These are phyloP conservation scores for Nakazawaea siamensis DNA, from an alignment of 805 yeast genomes.

Conservation along the genomic window DNA sequence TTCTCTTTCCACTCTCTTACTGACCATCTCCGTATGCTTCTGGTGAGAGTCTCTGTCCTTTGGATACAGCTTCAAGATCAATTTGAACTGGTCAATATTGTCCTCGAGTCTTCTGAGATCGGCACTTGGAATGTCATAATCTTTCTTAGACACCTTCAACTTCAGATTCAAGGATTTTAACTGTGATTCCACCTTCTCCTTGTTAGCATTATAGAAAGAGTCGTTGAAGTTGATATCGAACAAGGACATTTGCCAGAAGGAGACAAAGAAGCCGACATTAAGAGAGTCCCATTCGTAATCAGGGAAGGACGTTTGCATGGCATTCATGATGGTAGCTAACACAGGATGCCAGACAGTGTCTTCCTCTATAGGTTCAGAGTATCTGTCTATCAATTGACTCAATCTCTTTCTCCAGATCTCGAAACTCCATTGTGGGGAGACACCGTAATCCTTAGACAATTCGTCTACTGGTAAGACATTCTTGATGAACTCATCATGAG, in stretches of 20 bases:
- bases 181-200: conserved; percentile 27
- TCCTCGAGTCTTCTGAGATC: conserved; percentile 19
- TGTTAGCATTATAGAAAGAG: conserved; percentile 40
- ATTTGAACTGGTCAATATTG: conserved; percentile 19
- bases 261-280: conserved; percentile 36
- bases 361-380: conserved; percentile 13
- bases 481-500: conserved; percentile 22
- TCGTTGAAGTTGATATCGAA: conserved; percentile 59
- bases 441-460: conserved; percentile 32
- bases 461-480: conserved; percentile 32
- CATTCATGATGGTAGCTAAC: conserved; percentile 9
- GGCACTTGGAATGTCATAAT: conserved; percentile 16
- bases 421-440: conserved; percentile 60
- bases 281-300: conserved; percentile 20
- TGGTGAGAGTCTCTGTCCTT: conserved; percentile 38
- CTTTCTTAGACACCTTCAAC: conserved; percentile 21
- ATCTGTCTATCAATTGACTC: conserved; percentile 19
- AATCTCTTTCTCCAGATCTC: conserved; percentile 61
- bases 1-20: conserved; percentile 20
- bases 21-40: conserved; percentile 25
- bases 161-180: conserved; percentile 28
- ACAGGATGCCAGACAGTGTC: conserved; percentile 7
- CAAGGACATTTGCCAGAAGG: conserved; percentile 69
- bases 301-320: conserved; percentile 13
- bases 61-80: conserved; percentile 22